Evolutionary conservation across 1,139 yeast species (phyloP).

Genomic region (Zhuliangozyma blackwelliae): DNA sequence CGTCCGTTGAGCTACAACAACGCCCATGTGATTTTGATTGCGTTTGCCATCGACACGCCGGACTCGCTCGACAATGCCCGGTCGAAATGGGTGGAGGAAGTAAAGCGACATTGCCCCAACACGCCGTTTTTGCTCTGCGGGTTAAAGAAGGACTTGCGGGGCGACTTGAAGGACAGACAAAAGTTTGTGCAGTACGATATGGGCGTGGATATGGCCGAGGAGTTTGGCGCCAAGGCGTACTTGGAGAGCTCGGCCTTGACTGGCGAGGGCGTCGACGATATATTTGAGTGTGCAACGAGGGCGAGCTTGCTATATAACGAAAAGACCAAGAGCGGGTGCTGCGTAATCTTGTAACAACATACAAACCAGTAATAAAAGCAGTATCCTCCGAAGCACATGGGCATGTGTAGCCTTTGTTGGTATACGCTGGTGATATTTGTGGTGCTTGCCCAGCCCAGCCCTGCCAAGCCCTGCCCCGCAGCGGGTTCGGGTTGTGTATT

Average conservation of each 20-base stretch:
- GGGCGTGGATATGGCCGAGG: conserved; percentile 58
- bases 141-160: conserved; percentile 62
- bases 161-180: conserved; percentile 24
- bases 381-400: no score
- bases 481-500: no score
- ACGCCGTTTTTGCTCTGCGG: conserved; percentile 68
- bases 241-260: conserved; percentile 74
- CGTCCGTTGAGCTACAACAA: conserved; percentile 83
- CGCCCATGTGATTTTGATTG: conserved; percentile 68
- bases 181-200: conserved; percentile 48
- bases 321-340: conserved; percentile 28
- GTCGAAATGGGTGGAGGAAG: conserved; percentile 72
- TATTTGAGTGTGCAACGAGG: conserved; percentile 72
- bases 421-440: no score
- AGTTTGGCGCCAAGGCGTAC: conserved; percentile 66
- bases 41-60: conserved; percentile 66
- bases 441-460: no score
- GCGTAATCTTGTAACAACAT: conserved; percentile 10
- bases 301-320: conserved; percentile 48
- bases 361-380: no score
- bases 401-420: no score
- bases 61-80: conserved; percentile 68
- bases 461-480: no score
- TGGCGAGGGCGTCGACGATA: conserved; percentile 80
- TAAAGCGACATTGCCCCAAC: conserved; percentile 59